Base-by-base conservation (phyloP, 352 stramenopile species). In the Saprolegnia diclina region DNA sequence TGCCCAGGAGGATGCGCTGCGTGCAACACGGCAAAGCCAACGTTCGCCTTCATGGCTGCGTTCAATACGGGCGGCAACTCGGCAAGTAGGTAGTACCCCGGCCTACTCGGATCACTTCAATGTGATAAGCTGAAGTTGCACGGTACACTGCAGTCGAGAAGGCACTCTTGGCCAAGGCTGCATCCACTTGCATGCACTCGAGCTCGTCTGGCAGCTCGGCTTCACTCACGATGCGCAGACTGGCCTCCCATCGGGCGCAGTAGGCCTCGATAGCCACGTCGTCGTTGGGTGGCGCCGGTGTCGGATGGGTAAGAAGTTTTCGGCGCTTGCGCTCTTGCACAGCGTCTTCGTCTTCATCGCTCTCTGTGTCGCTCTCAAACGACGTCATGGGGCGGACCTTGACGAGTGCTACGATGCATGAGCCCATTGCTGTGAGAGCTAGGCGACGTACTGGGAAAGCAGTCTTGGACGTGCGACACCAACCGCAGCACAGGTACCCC, bases 311-410 rank as follows among this genome's bases (percentile, higher is more conserved):
- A 48, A 16, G 52, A 16, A 57, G 52, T 61, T 45, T 69, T 69
- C 29, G 18, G 22, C 32, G 22, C 52, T 57, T 57, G 22, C 52
- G 52, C 32, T 57, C 52, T 16, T 57, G 7, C 9, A 57, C 52
- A 16, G 52, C 52, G 14, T 57, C 52, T 61, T 69, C 26, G 21
- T 69, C 63, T 38, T 61, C 63, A 37, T 69, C 63, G 53, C 63
- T 69, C 21, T 69, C 63, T 1, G 38, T 69, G 53, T 69, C 63
- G 40, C 63, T 69, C 19, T 69, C 63, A 61, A 69, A 69, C 7
- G 63, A 24, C 7, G 37, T 35, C 0, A 19, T 21, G 14, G 18
- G 35, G 16, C n/a, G 19, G 5, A 38, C 18, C 29, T 69, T 69
- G 29, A 69, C 26, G 16, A 50, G 52, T 6, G 45, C 63, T 69